Base-by-base conservation (phyloP, 208 protist species). In the Trypanosoma platydactyli region DNA sequence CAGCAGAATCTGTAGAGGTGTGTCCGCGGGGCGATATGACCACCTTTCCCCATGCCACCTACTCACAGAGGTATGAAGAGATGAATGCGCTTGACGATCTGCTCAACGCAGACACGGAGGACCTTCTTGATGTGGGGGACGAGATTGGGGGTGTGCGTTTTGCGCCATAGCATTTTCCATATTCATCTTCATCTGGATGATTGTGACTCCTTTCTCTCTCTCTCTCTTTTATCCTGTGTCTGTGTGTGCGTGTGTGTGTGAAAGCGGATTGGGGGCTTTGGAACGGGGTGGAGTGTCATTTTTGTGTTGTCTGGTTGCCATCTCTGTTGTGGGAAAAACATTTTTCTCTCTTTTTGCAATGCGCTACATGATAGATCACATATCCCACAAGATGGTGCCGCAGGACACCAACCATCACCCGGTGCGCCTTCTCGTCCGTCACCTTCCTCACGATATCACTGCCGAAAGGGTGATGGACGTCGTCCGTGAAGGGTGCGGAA, bases 81-180 rank as follows among this genome's bases (percentile, higher is more conserved):
- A 63, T 70, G 52, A 62, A 81, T 67, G 35, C 27, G 15, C 68
- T 89, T 27, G 68, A 72, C 30, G 65, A 57, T n/a, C 62, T 88
- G 12, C 7, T 41, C 15, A 61, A n/a, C 5, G 46, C 38, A 0
- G 81, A 81, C 35, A 40, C 74, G 29, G 74, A 71, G 15, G 87
- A 64, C 48, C 71, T 93, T 59, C 84, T 93, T 51, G 76, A 81
- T 24, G 69, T 66, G 0, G 79, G 79, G 1, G 85, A 91, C 16
- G 85, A 89, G 55, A 73, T 89, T 35, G 85, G 85, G 1, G 81
- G 80, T 5, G 45, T 89, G 9, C 73, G 81, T 18, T 91, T 77
- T 61, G 74, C 69, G 5, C 18, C 38, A 18, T 66, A 57, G 22
- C 38, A 48, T 18, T 6, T 16, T 16, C 44, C 16, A 3, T 48